Conservation (phyloP, 345 rosid genomes). For the Rhodomyrtus tomentosa region DNA sequence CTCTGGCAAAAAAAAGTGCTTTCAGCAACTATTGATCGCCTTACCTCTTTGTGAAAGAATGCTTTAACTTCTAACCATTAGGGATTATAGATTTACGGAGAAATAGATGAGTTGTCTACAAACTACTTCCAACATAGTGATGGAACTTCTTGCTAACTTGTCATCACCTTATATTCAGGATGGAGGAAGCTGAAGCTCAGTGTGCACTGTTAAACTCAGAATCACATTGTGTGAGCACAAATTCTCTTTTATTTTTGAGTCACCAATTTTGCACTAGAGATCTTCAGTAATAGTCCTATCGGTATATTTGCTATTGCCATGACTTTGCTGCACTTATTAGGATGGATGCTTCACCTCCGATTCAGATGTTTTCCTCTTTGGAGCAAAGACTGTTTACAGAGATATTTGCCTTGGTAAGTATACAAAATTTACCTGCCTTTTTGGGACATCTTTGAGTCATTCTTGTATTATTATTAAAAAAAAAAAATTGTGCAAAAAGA, state of each 20-base stretch:
- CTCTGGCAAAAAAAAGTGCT: not conserved
- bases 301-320: not conserved
- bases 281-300: not conserved
- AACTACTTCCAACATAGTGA: not conserved
- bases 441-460: not conserved
- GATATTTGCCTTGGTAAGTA: constrained; percentile 76
- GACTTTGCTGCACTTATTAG: constrained; percentile 22
- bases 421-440: not conserved
- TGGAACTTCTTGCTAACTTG: not conserved
- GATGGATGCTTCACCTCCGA: constrained; percentile 94
- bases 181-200: constrained; percentile 96
- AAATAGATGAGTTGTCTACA: not conserved
- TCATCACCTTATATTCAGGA: constrained; percentile 21
- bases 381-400: constrained; percentile 86
- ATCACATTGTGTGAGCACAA: constrained; percentile 67
- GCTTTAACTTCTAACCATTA: not conserved
- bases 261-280: not conserved
- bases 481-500: not conserved
- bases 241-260: not conserved
- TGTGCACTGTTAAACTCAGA: constrained; percentile 77
- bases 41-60: not conserved
- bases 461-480: not conserved
- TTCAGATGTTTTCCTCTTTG: constrained; percentile 90
- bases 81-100: not conserved
- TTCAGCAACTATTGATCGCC: not conserved